Conservation (phyloP, 2,329 filamentous ascomycete genomes). For the Cladosporium sp. region DNA sequence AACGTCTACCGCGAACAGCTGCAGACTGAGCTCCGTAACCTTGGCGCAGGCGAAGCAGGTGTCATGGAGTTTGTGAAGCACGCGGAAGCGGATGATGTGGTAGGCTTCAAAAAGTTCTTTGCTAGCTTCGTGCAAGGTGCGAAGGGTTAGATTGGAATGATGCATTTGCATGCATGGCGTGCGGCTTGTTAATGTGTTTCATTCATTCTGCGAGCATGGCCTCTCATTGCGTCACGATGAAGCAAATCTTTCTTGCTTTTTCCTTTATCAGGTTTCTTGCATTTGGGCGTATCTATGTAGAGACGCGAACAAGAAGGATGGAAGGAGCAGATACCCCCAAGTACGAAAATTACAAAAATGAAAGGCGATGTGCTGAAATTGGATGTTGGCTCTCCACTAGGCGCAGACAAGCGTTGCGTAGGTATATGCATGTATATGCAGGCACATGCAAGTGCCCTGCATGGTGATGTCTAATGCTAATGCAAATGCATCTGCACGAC, state of each 20-base stretch:
- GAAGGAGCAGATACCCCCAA: slow-evolving; percentile 15
- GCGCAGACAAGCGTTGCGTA: not conserved
- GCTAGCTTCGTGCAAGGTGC: slow-evolving; percentile 40
- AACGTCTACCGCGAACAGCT: slow-evolving; percentile 73
- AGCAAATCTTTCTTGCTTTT: slow-evolving; percentile 3
- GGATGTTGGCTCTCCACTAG: not conserved
- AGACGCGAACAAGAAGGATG: slow-evolving; percentile 1
- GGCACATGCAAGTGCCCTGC: not conserved
- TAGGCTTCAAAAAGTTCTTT: slow-evolving; percentile 49
- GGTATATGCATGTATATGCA: not conserved
- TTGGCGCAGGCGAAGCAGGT: slow-evolving; percentile 65
- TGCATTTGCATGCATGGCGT: not conserved
- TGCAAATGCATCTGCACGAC: not conserved
- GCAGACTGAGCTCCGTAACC: slow-evolving; percentile 61
- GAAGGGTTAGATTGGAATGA: not conserved
- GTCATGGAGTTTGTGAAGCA: slow-evolving; percentile 65
- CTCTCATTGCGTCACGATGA: not conserved
- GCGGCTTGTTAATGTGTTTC: not conserved
- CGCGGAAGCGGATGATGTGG: slow-evolving; percentile 45
- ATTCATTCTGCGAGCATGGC: not conserved
- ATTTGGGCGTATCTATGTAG: slow-evolving; percentile 11
- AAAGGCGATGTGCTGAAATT: not conserved
- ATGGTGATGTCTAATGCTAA: not conserved
- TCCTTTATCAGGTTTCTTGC: not conserved
- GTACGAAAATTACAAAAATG: slow-evolving; percentile 4